These are phyloP conservation scores for Brassica cretica DNA, from an alignment of 345 rosid genomes.

Conservation along the genomic window DNA sequence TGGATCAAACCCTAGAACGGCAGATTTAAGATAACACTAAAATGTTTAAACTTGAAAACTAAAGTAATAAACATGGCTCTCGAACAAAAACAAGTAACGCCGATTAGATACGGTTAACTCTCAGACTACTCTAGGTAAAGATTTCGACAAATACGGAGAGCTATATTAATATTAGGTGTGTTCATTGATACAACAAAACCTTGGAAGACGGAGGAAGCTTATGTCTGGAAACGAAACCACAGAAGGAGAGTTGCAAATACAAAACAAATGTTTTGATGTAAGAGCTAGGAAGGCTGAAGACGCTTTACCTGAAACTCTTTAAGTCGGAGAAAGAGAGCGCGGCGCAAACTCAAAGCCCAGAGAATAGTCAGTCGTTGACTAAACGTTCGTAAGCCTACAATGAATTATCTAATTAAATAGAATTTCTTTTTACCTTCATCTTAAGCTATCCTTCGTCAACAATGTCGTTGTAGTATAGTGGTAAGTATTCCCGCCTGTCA, in stretches of 20 bases:
- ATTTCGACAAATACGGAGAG: background rate
- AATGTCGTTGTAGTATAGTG: constrained; percentile 91
- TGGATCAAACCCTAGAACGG: constrained; percentile 4
- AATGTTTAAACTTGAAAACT: background rate
- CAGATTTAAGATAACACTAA: background rate
- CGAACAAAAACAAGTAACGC: background rate
- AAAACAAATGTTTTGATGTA: background rate
- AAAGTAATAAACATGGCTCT: background rate
- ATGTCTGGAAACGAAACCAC: background rate
- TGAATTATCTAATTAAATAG: background rate
- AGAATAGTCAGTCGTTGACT: too few relatives aligned
- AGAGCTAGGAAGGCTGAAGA: background rate
- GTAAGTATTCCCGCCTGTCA: constrained; percentile 96
- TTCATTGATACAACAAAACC: background rate
- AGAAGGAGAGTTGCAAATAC: background rate
- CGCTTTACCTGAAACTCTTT: background rate
- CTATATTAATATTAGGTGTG: background rate
- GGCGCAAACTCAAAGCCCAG: background rate
- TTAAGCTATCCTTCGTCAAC: too few relatives aligned
- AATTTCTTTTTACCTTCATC: too few relatives aligned
- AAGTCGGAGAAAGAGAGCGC: background rate
- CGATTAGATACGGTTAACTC: background rate
- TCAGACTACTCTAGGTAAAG: background rate
- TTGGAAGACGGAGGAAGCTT: background rate
- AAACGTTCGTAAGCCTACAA: too few relatives aligned